Evolutionary conservation across 176 grass and related monocot genomes (phyloP).

Genomic region (Zizania latifolia): DNA sequence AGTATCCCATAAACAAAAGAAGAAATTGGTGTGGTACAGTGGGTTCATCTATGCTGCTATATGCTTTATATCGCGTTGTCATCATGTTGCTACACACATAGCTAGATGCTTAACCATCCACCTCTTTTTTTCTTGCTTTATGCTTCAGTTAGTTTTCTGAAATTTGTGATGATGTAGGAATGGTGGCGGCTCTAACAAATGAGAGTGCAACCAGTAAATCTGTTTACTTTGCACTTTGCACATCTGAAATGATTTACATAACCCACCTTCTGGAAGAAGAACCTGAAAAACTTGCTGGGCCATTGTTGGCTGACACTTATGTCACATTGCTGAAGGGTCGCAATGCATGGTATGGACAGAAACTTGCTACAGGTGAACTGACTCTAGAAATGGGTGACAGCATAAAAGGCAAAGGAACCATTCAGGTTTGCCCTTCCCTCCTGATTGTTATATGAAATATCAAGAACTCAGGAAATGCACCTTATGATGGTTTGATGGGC

Average conservation of each 20-base stretch:
- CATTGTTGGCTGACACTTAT: slow-evolving; percentile 90
- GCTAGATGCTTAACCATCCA: neutral
- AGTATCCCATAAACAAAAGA: neutral
- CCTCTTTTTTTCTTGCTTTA: neutral
- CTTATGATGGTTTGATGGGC: neutral
- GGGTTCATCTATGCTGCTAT: neutral
- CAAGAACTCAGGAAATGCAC: slow-evolving; percentile 1
- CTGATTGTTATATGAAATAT: slow-evolving; percentile 20
- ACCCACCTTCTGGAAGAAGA: slow-evolving; percentile 91
- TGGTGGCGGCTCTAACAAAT: slow-evolving; percentile 91
- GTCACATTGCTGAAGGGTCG: slow-evolving; percentile 95
- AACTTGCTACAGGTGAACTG: slow-evolving; percentile 81
- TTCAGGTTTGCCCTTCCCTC: slow-evolving; percentile 63
- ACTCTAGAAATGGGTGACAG: slow-evolving; percentile 96
- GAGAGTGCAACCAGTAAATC: slow-evolving; percentile 98
- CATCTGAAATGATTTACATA: slow-evolving; percentile 99
- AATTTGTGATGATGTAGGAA: slow-evolving; percentile 52
- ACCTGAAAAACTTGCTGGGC: slow-evolving; percentile 94
- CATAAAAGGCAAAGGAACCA: slow-evolving; percentile 97
- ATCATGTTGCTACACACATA: neutral
- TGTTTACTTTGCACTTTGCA: slow-evolving; percentile 96
- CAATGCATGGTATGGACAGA: slow-evolving; percentile 95
- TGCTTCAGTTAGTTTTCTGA: slow-evolving; percentile 21
- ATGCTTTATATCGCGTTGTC: neutral
- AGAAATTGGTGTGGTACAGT: neutral